Evolutionary conservation across 306 rosid genomes (phyloP), one percentile per base, ranked within the genome.

Genomic region (Prosopis cineraria): DNA sequence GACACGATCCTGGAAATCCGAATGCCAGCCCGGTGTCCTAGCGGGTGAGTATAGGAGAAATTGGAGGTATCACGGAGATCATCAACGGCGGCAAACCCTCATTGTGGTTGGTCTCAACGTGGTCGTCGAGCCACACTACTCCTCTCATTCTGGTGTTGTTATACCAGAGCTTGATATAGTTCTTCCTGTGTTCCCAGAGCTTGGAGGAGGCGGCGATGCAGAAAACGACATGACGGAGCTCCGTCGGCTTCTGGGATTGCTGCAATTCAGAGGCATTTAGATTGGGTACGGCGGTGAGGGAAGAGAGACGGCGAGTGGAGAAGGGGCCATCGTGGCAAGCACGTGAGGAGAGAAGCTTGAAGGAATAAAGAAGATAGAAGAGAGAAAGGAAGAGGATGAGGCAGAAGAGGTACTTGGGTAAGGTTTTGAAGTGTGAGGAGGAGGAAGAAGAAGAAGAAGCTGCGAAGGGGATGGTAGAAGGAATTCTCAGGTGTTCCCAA

Each of bases 111-210:
- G 76, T 80, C 13, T 78, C 73, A n/a, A 89, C 93, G 0, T 20
- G 4, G 11, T 82, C 78, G 76, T 96, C 99, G 6, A 96, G 76
- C 99, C 99, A 96, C 11, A 96, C 98, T 17, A 90, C 69, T 0
- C 96, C 99, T 29, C 96, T 77, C 96, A 93, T 96, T 20, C 75
- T 14, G 5, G 75, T 55, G 20, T 85, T 75, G n/a, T 74, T 83
- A 84, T 86, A 96, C 99, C 99, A 96, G 17, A 96, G 87, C 82
- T 89, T 96, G 82, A 93, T 93, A 93, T 96, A 96, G 70, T 86
- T 81, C 81, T 89, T 93, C 50, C 99, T 78, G 59, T 87, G 82
- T 14, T 79, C 75, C 99, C 99, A 96, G 0, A 93, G 88, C 80
- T 89, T 96, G 1, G 97, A 79, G 25, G 99, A 93, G 7, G 98